Conservation (phyloP, 192 early-diverging fungal species). For the Coemansia aciculifera region DNA sequence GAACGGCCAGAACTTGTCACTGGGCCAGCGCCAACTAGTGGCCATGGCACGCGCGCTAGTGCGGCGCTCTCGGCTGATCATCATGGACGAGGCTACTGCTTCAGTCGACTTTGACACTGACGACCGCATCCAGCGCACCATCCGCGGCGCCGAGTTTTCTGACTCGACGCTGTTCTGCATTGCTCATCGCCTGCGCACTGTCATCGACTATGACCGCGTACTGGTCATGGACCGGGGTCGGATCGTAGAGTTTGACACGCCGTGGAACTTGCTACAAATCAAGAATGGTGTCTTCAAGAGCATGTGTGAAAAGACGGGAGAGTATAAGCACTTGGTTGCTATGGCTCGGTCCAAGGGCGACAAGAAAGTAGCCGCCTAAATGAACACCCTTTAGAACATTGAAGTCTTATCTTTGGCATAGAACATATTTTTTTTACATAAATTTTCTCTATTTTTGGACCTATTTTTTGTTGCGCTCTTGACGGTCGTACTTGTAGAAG, state of each 20-base stretch:
- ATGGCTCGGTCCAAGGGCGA: background rate
- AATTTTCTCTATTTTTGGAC: background rate
- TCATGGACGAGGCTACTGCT: conserved; percentile 76
- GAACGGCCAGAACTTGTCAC: conserved; percentile 73
- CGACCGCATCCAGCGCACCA: conserved; percentile 66
- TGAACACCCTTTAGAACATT: too few relatives aligned
- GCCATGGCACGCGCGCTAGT: conserved; percentile 79
- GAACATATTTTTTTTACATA: background rate
- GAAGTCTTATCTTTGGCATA: too few relatives aligned
- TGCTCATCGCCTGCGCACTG: conserved; percentile 73
- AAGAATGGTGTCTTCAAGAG: conserved; percentile 54
- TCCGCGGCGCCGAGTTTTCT: conserved; percentile 61
- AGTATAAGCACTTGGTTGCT: conserved; percentile 65
- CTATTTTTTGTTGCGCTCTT: too few relatives aligned
- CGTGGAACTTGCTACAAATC: conserved; percentile 59
- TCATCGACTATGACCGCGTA: conserved; percentile 73
- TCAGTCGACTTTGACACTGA: conserved; percentile 81
- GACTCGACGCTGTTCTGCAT: conserved; percentile 67
- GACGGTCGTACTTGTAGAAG: conserved; percentile 18
- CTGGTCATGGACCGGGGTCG: conserved; percentile 72
- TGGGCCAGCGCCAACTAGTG: conserved; percentile 81
- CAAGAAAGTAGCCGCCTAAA: background rate
- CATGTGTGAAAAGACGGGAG: conserved; percentile 81
- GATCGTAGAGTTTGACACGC: conserved; percentile 68
- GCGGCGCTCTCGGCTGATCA: conserved; percentile 63